Evolutionary conservation across 1,284 basidiomycete species (phyloP).

Genomic region (Fomitopsis betulina): DNA sequence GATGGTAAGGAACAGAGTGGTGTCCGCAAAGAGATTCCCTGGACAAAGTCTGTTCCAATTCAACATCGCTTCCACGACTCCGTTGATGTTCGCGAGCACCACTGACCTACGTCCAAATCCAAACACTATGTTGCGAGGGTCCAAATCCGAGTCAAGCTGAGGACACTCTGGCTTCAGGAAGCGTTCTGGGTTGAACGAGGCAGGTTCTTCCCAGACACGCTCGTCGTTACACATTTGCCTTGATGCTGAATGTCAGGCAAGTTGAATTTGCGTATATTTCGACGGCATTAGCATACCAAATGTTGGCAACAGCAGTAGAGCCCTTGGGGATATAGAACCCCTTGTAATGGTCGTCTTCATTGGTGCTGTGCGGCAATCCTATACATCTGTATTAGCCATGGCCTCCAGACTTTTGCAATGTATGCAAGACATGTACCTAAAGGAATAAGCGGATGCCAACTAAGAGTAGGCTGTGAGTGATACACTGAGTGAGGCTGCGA

Average conservation of each 20-base stretch:
- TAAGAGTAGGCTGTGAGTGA: no score
- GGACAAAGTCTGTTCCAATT: constrained; percentile 10
- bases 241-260: not conserved
- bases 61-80: no score
- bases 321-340: not conserved
- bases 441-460: no score
- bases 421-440: no score
- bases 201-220: constrained; percentile 12
- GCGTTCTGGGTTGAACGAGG: constrained; percentile 17
- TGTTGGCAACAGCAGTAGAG: not conserved
- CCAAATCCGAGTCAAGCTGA: constrained; percentile 10
- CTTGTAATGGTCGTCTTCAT: not conserved
- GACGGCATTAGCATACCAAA: not conserved
- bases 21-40: constrained; percentile 13
- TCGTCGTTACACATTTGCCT: not conserved
- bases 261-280: not conserved
- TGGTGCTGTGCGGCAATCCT: not conserved
- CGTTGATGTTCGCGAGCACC: constrained; percentile 25
- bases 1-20: constrained; percentile 13
- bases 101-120: constrained; percentile 19
- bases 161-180: constrained; percentile 11
- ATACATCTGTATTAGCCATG: not conserved
- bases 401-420: no score
- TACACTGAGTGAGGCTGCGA: not conserved
- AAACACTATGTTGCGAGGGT: constrained; percentile 5